These are phyloP conservation scores for Aspergillus eucalypticola DNA, from an alignment of 2,329 filamentous ascomycete genomes.

Conservation along the genomic window DNA sequence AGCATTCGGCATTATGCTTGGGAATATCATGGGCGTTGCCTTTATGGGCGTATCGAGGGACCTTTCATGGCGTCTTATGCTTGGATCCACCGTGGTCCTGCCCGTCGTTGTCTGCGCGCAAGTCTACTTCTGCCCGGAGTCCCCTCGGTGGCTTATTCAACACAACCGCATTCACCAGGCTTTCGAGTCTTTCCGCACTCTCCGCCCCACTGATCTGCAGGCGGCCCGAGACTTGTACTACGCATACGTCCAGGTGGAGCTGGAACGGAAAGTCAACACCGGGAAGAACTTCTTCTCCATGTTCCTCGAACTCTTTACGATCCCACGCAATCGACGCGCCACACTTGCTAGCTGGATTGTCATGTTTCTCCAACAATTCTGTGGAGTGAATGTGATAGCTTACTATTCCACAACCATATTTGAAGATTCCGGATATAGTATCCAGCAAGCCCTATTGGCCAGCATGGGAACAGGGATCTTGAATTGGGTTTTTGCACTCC, in stretches of 20 bases:
- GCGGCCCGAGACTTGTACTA: constrained; percentile 60
- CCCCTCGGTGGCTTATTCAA: constrained; percentile 54
- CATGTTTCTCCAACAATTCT: constrained; percentile 67
- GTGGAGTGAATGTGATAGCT: constrained; percentile 58
- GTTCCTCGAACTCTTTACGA: constrained; percentile 60
- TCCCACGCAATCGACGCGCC: constrained; percentile 65
- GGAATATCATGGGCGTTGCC: constrained; percentile 52
- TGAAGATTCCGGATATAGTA: constrained; percentile 53
- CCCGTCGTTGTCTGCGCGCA: constrained; percentile 56
- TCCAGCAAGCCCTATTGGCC: constrained; percentile 56
- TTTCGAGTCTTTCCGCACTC: constrained; percentile 50
- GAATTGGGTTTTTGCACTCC: constrained; percentile 66
- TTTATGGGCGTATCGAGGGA: constrained; percentile 48
- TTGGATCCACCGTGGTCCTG: constrained; percentile 66
- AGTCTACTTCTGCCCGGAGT: constrained; percentile 66
- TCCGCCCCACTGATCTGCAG: constrained; percentile 55
- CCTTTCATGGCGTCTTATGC: constrained; percentile 67
- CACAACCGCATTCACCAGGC: constrained; percentile 48
- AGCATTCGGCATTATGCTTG: constrained; percentile 49
- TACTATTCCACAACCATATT: constrained; percentile 67
- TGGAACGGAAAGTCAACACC: constrained; percentile 57
- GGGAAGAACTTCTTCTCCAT: constrained; percentile 55
- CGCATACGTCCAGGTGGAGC: constrained; percentile 58
- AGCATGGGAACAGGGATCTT: constrained; percentile 66
- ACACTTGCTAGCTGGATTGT: constrained; percentile 59